A percentile compares a stretch with the other conserved stretches of the same genome.
Evolutionary conservation across 805 yeast species (phyloP).

Genomic region (Candida caryicola): DNA sequence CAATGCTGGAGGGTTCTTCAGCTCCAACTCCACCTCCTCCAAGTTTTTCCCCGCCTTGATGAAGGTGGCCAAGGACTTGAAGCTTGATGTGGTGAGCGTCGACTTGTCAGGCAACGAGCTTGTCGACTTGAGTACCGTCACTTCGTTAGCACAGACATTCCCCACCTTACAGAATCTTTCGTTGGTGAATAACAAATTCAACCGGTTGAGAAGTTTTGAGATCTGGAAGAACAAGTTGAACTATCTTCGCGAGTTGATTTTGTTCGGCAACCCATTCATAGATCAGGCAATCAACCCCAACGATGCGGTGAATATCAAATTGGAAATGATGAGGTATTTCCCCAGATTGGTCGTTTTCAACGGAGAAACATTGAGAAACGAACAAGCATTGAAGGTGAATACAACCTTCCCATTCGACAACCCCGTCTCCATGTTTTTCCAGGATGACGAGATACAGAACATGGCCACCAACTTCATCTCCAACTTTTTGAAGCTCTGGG

Average conservation of each 20-base stretch:
- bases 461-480: conserved; percentile 75
- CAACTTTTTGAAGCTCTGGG: conserved; percentile 80
- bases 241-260: conserved; percentile 69
- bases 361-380: conserved; percentile 76
- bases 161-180: conserved; percentile 80
- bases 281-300: conserved; percentile 21
- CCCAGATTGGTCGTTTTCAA: conserved; percentile 81
- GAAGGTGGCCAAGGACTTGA: conserved; percentile 64
- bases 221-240: conserved; percentile 75
- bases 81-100: conserved; percentile 64
- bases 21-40: conserved; percentile 56
- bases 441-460: conserved; percentile 64
- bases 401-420: conserved; percentile 53
- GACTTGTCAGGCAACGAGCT: conserved; percentile 62
- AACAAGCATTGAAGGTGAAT: conserved; percentile 50
- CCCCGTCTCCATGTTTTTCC: conserved; percentile 74
- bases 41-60: conserved; percentile 89
- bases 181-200: conserved; percentile 69
- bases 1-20: conserved; percentile 60
- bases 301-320: conserved; percentile 43
- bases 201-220: conserved; percentile 59
- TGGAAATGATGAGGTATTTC: conserved; percentile 66
- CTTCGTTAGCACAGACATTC: conserved; percentile 66
- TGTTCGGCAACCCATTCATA: conserved; percentile 74
- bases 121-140: conserved; percentile 54